Evolutionary conservation across 345 rosid genomes (phyloP), one percentile per base, ranked within the genome.

Genomic region (Gossypium sturtianum): DNA sequence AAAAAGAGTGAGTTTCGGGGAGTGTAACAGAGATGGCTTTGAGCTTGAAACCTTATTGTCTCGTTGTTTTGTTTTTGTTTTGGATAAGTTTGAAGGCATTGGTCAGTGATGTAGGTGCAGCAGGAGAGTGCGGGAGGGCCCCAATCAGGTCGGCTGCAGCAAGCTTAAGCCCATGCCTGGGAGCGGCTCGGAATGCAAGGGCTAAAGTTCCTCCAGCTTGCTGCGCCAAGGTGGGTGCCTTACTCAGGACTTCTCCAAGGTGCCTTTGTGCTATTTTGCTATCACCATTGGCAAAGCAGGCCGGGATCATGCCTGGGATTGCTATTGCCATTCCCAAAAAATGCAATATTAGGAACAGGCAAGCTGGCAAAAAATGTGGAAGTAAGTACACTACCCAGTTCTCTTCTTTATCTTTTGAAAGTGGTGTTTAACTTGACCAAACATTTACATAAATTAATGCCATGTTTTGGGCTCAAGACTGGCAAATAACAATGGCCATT

Each of bases 301-400:
- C 94, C 0, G 94, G 97, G 62, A 89, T 93, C 77, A 90, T 80
- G 49, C 96, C 92, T 12, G 93, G 82, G n/a, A 75, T 85, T 70
- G 98, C 96, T 13, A 84, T 93, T 75, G 74, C 87, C 20, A 82
- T 93, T 58, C 98, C 98, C 0, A 91, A 91, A 77, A 84, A 96
- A 22, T 93, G 98, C 89, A 88, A 85, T 83, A 90, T 93, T 52
- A 82, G 76, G 77, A 90, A 89, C 76, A 84, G 98, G 70, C 85
- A 83, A 0, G 83, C 74, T 27, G 97, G 97, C 62, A 93, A 90
- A 74, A 84, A 91, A 78, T 93, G 97, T 79, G 97, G 97, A 80
- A 86, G 98, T 91, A 87, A 79, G 88, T 34, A 2, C 48, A 8
- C 48, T 45, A 2, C 9, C 20, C 44, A 44, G 7, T 56, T 56